Percentiles rank a stretch among this genome's conserved stretches.
These are phyloP conservation scores for thale cress (Arabidopsis thaliana) DNA, from an alignment of 345 rosid species.

Conservation along the genomic window TAIR10.1 NC_003070.9:24811501-24812000, in stretches of 20 bases:
- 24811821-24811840: slow-evolving; percentile 14
- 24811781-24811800: slow-evolving; percentile 44
- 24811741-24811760: slow-evolving; percentile 50
- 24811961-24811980: slow-evolving; percentile 7
- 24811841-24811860: background rate
- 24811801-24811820: slow-evolving; percentile 36
- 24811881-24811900: slow-evolving; percentile 4
- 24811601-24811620: slow-evolving; percentile 33
- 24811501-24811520: slow-evolving; percentile 1
- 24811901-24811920: slow-evolving; percentile 25
- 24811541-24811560: background rate
- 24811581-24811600: slow-evolving; percentile 38
- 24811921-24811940: slow-evolving; percentile 7
- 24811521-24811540: slow-evolving; percentile 27
- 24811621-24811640: slow-evolving; percentile 16
- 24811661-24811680: slow-evolving; percentile 40
- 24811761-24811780: slow-evolving; percentile 44
- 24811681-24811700: slow-evolving; percentile 59
- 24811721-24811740: slow-evolving; percentile 50
- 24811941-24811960: slow-evolving; percentile 8
- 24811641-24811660: background rate
- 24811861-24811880: slow-evolving; percentile 9
- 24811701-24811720: slow-evolving; percentile 49
- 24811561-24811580: background rate
- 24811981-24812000: background rate